phyloP scores from a whole-genome alignment of 1,284 basidiomycete species.

The Ustilago lituana region DNA sequence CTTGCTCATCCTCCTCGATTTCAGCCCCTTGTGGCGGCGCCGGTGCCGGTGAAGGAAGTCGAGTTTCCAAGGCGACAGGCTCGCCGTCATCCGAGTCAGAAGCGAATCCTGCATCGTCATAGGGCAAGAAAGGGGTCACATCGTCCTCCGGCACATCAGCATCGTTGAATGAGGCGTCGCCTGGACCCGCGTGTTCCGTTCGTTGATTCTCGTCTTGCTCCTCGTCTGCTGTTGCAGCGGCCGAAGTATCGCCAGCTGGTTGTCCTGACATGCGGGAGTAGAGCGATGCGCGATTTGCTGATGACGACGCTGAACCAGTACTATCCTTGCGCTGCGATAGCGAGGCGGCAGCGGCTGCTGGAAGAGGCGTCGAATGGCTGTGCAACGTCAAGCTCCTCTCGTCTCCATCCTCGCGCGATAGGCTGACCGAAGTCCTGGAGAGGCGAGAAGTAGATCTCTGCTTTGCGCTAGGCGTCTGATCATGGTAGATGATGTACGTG shows the following conservation, averaged over 20 bases:
- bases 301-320: constrained; percentile 3
- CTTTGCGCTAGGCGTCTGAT: constrained; percentile 27
- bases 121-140: constrained; percentile 5
- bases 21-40: too few species aligned
- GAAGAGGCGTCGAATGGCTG: constrained; percentile 27
- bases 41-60: too few species aligned
- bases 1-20: too few species aligned
- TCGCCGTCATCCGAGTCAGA: constrained; percentile 33
- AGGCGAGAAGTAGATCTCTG: constrained; percentile 3
- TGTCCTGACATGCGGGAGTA: constrained; percentile 32
- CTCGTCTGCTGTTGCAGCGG: background rate
- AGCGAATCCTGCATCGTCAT: constrained; percentile 25
- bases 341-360: constrained; percentile 2
- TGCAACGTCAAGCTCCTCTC: constrained; percentile 12
- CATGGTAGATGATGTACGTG: constrained; percentile 28
- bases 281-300: constrained; percentile 13
- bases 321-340: constrained; percentile 13
- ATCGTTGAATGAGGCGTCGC: background rate
- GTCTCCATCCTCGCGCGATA: background rate
- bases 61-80: background rate
- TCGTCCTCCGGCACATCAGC: background rate
- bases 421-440: background rate
- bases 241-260: background rate
- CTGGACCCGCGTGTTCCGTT: background rate
- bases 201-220: constrained; percentile 5